Percentiles rank a stretch among this genome's conserved stretches.
Evolutionary conservation across 1,284 basidiomycete genomes (phyloP).

Genomic region (Peniophora sp.): DNA sequence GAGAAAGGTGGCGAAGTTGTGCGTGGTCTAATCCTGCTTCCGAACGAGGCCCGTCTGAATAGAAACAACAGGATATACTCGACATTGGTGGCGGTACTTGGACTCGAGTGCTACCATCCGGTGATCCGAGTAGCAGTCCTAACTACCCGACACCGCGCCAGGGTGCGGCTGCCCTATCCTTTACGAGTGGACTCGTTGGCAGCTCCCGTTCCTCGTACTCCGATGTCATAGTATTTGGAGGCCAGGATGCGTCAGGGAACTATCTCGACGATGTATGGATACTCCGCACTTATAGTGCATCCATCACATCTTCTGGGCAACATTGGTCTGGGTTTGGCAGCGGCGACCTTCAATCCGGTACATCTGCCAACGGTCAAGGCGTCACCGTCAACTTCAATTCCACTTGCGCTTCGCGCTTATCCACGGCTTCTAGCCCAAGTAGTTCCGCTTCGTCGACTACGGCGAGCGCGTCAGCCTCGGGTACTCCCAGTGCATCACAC

Average conservation of each 20-base stretch:
- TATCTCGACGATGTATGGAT: slow-evolving; percentile 72
- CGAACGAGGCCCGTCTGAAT: slow-evolving; percentile 4
- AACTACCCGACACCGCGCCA: slow-evolving; percentile 57
- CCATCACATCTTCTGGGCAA: slow-evolving; percentile 42
- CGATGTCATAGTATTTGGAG: slow-evolving; percentile 76
- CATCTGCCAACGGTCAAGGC: slow-evolving; percentile 56
- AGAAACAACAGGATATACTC: slow-evolving; percentile 47
- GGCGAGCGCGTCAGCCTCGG: slow-evolving; percentile 11
- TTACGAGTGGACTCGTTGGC: slow-evolving; percentile 47
- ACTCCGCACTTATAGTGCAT: slow-evolving; percentile 58
- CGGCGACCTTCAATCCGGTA: slow-evolving; percentile 51
- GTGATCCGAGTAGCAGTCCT: slow-evolving; percentile 50
- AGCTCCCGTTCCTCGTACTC: slow-evolving; percentile 37
- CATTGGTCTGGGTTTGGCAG: slow-evolving; percentile 57
- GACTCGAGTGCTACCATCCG: slow-evolving; percentile 65
- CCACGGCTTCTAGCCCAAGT: slow-evolving; percentile 15
- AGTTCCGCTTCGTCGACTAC: slow-evolving; percentile 8
- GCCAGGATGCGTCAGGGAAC: slow-evolving; percentile 54
- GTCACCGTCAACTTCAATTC: slow-evolving; percentile 55
- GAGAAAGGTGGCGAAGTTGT: slow-evolving; percentile 59
- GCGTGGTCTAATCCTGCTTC: slow-evolving; percentile 17
- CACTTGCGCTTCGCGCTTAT: slow-evolving; percentile 43
- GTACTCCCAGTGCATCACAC: slow-evolving; percentile 5
- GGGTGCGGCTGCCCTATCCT: slow-evolving; percentile 62
- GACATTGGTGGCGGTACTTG: slow-evolving; percentile 58